Evolutionary conservation across 257 asterid genomes (phyloP).

Genomic region (Solanum sparsipilum): DNA sequence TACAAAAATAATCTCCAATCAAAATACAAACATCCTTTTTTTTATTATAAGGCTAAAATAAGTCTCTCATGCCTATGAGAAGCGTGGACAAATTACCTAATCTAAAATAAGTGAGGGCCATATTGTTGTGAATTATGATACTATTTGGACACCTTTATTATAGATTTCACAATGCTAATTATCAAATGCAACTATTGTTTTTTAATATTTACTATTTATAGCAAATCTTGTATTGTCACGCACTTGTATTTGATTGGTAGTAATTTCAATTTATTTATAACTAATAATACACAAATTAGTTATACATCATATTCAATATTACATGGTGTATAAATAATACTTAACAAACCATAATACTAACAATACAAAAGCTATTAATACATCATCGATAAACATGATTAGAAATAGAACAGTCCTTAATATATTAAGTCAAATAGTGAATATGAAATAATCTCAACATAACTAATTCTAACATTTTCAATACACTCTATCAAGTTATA

Average conservation of each 20-base stretch:
- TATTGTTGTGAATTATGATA: neutral
- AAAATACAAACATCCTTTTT: too few relatives aligned
- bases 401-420: neutral
- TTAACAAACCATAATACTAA: neutral
- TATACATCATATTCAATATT: too few relatives aligned
- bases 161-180: neutral
- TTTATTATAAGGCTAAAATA: too few relatives aligned
- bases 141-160: neutral
- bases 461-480: neutral
- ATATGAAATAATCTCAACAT: neutral
- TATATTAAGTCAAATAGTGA: neutral
- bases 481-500: neutral
- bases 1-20: too few relatives aligned
- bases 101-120: neutral
- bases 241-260: neutral
- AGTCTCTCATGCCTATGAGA: too few relatives aligned
- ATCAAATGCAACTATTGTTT: neutral
- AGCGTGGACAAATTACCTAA: too few relatives aligned
- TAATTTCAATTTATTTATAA: too few relatives aligned
- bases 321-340: too few relatives aligned
- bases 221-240: neutral
- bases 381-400: neutral
- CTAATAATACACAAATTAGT: neutral
- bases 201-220: too few relatives aligned
- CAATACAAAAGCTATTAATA: neutral